phyloP scores from a whole-genome alignment of 257 asterid genomes.

The Lavandula angustifolia region DNA sequence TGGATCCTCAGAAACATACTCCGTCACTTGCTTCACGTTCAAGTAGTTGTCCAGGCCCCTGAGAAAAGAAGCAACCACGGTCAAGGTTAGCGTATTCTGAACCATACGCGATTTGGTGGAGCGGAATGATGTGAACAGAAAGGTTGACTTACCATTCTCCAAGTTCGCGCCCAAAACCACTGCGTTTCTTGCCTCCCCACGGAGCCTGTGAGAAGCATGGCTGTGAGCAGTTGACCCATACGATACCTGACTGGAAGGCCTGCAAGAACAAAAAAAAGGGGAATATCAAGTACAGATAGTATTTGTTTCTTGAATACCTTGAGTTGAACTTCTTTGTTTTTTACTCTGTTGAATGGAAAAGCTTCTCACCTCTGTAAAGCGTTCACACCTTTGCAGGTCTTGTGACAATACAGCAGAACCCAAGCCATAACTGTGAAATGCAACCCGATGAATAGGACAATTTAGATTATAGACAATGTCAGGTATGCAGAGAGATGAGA shows the following conservation, averaged over 20 bases:
- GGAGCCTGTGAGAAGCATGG: conserved; percentile 95
- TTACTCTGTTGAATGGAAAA: background rate
- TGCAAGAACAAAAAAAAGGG: conserved; percentile 31
- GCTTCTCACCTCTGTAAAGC: conserved; percentile 62
- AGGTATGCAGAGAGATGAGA: background rate
- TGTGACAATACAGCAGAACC: conserved; percentile 80
- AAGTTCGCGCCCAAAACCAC: conserved; percentile 98
- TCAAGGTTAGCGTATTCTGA: background rate
- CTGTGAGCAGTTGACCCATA: conserved; percentile 95
- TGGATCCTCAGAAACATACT: conserved; percentile 48
- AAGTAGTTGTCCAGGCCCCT: conserved; percentile 80
- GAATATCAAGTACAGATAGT: background rate
- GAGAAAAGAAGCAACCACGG: conserved; percentile 23
- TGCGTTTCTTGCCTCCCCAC: conserved; percentile 96
- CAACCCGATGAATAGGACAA: conserved; percentile 4
- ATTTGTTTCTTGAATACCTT: background rate
- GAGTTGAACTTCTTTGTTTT: background rate
- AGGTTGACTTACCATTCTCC: conserved; percentile 71
- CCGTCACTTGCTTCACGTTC: conserved; percentile 74
- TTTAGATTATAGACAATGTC: background rate
- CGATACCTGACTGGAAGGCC: conserved; percentile 87
- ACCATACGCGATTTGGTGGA: background rate
- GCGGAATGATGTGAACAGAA: background rate
- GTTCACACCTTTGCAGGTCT: conserved; percentile 81
- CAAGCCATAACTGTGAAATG: conserved; percentile 29